Evolutionary conservation across 2,329 filamentous ascomycete species (phyloP), one percentile per base, ranked within the genome.

Genomic region (Capronia epimyces): DNA sequence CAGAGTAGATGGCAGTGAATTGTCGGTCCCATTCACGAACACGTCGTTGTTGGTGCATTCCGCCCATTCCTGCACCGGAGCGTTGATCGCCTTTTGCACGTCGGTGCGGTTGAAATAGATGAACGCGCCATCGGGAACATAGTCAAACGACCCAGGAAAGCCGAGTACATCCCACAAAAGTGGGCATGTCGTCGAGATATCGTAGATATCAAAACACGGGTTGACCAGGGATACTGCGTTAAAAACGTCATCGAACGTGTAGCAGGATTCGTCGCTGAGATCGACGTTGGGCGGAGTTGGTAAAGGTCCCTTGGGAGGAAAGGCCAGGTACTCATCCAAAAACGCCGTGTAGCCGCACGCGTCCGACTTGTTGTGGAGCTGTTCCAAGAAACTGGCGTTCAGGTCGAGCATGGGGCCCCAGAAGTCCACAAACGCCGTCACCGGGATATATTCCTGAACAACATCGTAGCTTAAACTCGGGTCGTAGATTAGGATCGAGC

Each of bases 131-230:
- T 69, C 71, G 0, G 86, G 84, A 0, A 78, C 62, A 66, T 89
- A 91, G 16, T 67, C 65, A 48, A 81, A 72, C 2, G 76, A 75
- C n/a, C 83, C 82, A 0, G 84, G 82, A 67, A 84, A 84, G 13
- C 81, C 81, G 2, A 90, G 72, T 0, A 85, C 79, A 51, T 89
- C 82, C 76, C 80, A 87, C 1, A 79, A 71, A 2, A 82, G 58
- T 0, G 87, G 87, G 64, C 87, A 93, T 10, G 82, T 85, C 3
- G 80, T 82, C 2, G 79, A 79, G 12, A 91, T 78, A 43, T 86
- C 79, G 68, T 91, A 93, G 9, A 87, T 71, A 65, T 89, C 81
- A 69, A 86, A 94, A 71, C 88, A 93, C 0, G 87, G 87, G 69
- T 93, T 93, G 27, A 80, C 67, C 1, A 71, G 63, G 3, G 72